Conservation (phyloP, 768 basidiomycete genomes). For the Mycena rebaudengoi region DNA sequence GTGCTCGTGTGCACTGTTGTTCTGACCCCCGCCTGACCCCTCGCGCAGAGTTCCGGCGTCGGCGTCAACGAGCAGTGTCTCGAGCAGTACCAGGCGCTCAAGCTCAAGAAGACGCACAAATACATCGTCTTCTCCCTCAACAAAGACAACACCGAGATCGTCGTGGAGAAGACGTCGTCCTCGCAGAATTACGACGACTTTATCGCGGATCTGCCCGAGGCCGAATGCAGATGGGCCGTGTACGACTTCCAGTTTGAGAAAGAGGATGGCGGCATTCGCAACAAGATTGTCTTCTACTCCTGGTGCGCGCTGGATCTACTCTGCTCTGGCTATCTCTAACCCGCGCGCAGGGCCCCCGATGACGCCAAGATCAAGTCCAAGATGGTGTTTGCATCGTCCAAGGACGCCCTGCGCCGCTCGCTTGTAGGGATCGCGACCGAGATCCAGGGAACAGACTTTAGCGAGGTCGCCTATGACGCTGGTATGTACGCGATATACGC, state of each 20-base stretch:
- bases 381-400: constrained; percentile 94
- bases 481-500: constrained; percentile 55
- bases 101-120: constrained; percentile 78
- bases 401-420: constrained; percentile 75
- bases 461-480: constrained; percentile 74
- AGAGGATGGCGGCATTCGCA: constrained; percentile 77
- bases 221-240: constrained; percentile 86
- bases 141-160: constrained; percentile 70
- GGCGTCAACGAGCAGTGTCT: constrained; percentile 66
- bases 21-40: not conserved
- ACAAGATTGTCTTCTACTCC: constrained; percentile 83
- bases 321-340: constrained; percentile 33
- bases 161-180: constrained; percentile 73
- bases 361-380: constrained; percentile 85
- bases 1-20: constrained; percentile 1
- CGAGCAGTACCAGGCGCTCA: constrained; percentile 69
- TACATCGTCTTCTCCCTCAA: constrained; percentile 86
- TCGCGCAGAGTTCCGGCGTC: constrained; percentile 70
- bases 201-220: constrained; percentile 73
- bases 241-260: constrained; percentile 90
- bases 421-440: constrained; percentile 83
- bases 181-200: constrained; percentile 74
- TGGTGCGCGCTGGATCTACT: constrained; percentile 65
- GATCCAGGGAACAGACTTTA: constrained; percentile 84
- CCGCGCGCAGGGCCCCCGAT: constrained; percentile 80